A percentile compares a stretch with the other conserved stretches of the same genome.
These are phyloP conservation scores for Casuarina cunninghamiana DNA, from an alignment of 306 rosid species.

Conservation along the genomic window DNA sequence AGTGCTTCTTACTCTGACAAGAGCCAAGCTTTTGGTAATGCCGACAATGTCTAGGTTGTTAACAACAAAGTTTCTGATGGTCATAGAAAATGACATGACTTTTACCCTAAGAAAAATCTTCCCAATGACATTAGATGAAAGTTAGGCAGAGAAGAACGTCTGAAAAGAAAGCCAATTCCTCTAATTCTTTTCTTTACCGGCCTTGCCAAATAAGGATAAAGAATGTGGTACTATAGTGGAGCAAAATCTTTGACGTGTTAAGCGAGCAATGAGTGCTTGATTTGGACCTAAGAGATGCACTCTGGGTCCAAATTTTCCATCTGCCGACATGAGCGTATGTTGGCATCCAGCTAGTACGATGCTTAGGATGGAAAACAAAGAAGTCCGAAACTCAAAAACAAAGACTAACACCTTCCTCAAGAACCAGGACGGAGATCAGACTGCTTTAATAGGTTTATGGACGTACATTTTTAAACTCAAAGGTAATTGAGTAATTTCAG, in stretches of 20 bases:
- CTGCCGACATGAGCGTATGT: neutral
- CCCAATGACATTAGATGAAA: neutral
- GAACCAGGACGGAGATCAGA: no score
- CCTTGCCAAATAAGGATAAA: neutral
- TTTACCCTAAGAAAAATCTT: neutral
- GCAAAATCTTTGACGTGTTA: neutral
- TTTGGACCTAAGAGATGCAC: no score
- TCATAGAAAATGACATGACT: neutral
- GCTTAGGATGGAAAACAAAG: no score
- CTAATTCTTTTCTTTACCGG: neutral
- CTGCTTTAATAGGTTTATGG: no score
- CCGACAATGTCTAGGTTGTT: neutral
- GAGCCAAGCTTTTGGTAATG: slow-evolving; percentile 11
- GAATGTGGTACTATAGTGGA: neutral
- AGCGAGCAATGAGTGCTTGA: neutral
- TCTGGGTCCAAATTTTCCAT: no score
- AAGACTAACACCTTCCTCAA: neutral
- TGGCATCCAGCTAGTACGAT: neutral
- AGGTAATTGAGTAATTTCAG: no score
- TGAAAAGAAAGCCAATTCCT: neutral
- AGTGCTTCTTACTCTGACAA: slow-evolving; percentile 33
- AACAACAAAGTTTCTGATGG: neutral
- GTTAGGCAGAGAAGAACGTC: neutral
- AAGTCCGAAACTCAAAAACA: neutral
- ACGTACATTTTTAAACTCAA: no score